These are phyloP conservation scores for Dioscorea alata DNA, from an alignment of 106 monocot genomes.

Conservation along the genomic window DNA sequence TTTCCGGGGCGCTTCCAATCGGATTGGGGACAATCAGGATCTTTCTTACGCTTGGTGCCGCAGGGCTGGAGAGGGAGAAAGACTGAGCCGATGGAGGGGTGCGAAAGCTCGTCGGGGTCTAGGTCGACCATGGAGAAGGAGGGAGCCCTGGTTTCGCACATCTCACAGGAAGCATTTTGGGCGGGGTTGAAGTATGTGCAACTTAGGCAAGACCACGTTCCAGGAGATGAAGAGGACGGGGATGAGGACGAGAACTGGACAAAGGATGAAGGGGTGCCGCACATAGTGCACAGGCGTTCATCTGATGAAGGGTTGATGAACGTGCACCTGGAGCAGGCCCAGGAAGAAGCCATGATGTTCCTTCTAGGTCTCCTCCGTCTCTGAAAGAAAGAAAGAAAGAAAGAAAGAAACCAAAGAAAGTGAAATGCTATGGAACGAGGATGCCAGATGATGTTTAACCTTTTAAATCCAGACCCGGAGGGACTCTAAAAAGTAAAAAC, in stretches of 20 bases:
- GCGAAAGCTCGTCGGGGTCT: conserved; percentile 32
- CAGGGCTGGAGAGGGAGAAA: conserved; percentile 67
- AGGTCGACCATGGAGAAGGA: conserved; percentile 7
- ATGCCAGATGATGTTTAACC: too few relatives aligned
- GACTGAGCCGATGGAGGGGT: conserved; percentile 52
- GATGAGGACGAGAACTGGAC: conserved; percentile 3
- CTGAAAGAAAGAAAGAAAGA: too few relatives aligned
- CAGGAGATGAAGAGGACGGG: conserved; percentile 25
- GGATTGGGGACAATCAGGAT: background rate
- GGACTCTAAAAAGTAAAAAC: too few relatives aligned
- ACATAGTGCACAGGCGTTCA: conserved; percentile 50
- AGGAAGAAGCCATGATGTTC: conserved; percentile 10
- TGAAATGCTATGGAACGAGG: too few relatives aligned
- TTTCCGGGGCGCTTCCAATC: background rate
- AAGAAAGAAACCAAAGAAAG: too few relatives aligned
- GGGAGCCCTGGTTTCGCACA: conserved; percentile 19
- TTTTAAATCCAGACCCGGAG: too few relatives aligned
- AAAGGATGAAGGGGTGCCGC: conserved; percentile 31
- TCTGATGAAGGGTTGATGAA: conserved; percentile 67
- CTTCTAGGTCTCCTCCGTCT: too few relatives aligned
- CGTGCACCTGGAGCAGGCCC: conserved; percentile 74
- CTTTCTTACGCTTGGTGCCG: conserved; percentile 26
- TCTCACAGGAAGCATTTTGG: conserved; percentile 15
- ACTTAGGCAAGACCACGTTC: conserved; percentile 18
- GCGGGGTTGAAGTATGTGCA: conserved; percentile 32